These are phyloP conservation scores for Thoreauomyces humboldtii DNA, from an alignment of 192 early-diverging fungal genomes.

Conservation along the genomic window DNA sequence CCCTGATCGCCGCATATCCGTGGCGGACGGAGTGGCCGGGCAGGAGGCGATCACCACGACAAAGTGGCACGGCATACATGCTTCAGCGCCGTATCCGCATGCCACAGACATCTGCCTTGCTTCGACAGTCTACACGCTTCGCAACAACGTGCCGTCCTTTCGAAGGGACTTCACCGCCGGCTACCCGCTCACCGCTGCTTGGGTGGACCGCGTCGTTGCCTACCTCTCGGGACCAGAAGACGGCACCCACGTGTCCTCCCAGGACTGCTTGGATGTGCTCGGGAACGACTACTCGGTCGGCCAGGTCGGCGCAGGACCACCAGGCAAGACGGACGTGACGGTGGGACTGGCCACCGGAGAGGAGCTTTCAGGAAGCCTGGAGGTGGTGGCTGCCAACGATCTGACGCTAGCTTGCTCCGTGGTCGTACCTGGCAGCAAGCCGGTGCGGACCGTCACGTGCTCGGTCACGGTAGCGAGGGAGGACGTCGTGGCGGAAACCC, in stretches of 20 bases:
- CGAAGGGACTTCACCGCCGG: background rate
- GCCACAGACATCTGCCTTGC: conserved; percentile 1
- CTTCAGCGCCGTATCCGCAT: conserved; percentile 1
- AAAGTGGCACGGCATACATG: background rate
- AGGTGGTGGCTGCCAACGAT: too few relatives aligned
- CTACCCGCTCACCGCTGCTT: background rate
- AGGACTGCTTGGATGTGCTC: background rate
- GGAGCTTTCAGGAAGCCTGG: too few relatives aligned
- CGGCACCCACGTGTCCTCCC: background rate
- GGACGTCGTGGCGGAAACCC: too few relatives aligned
- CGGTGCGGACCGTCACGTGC: too few relatives aligned
- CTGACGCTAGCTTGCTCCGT: too few relatives aligned
- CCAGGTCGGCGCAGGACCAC: background rate
- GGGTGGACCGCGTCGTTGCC: background rate
- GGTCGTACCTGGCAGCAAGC: too few relatives aligned
- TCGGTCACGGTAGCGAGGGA: too few relatives aligned
- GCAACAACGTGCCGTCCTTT: background rate
- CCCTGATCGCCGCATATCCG: conserved; percentile 5
- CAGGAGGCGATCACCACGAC: background rate
- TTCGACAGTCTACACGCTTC: background rate
- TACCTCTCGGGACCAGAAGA: background rate
- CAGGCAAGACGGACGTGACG: too few relatives aligned
- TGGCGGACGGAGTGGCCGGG: background rate
- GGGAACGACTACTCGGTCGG: background rate
- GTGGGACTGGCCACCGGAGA: too few relatives aligned